These are phyloP conservation scores for Selaginella tamariscina DNA, from an alignment of 75 land plant species.

Conservation along the genomic window DNA sequence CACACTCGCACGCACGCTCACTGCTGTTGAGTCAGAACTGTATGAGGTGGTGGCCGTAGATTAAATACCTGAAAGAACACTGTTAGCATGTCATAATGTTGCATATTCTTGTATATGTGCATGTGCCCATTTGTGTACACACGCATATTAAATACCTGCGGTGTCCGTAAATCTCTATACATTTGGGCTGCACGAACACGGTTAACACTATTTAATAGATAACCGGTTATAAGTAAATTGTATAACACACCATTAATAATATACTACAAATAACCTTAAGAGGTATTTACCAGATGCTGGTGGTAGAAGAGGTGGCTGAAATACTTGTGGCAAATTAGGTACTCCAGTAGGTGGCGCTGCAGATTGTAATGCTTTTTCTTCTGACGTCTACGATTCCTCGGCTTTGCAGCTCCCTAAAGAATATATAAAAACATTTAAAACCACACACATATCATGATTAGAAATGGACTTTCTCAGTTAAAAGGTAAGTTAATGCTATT, in stretches of 20 bases:
- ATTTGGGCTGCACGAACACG: not conserved
- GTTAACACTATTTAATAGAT: not conserved
- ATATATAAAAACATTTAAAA: too few relatives aligned
- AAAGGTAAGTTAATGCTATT: too few relatives aligned
- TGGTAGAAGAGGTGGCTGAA: not conserved
- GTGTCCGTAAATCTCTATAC: not conserved
- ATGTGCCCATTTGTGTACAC: not conserved
- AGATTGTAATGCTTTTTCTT: not conserved
- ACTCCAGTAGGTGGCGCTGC: not conserved
- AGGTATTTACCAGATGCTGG: not conserved
- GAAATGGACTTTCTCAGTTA: too few relatives aligned
- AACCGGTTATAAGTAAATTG: not conserved
- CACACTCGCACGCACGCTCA: too few relatives aligned
- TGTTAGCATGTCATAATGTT: too few relatives aligned
- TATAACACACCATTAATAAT: too few relatives aligned
- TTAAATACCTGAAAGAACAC: too few relatives aligned
- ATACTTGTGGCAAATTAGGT: not conserved
- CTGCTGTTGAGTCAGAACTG: too few relatives aligned
- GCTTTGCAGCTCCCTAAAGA: not conserved
- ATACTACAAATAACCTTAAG: too few relatives aligned
- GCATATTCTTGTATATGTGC: too few relatives aligned
- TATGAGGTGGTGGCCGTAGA: too few relatives aligned
- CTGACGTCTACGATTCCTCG: not conserved
- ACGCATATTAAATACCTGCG: not conserved
- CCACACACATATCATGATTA: too few relatives aligned